These are phyloP conservation scores for Musa balbisiana DNA, from an alignment of 202 grass and related monocot genomes.

Conservation along the genomic window DNA sequence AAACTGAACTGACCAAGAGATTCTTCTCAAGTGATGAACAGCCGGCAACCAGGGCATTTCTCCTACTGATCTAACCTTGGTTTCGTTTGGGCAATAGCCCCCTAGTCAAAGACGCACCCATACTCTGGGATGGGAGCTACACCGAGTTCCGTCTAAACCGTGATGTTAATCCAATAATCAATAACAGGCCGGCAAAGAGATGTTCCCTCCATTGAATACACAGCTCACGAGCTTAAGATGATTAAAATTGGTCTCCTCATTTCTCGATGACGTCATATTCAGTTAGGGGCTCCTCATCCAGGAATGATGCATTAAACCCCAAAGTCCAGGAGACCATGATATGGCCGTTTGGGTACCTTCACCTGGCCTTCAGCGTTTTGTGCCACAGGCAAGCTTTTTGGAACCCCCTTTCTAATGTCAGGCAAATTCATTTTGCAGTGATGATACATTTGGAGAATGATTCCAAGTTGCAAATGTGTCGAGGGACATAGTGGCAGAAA, in stretches of 20 bases:
- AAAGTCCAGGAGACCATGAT: conserved; percentile 12
- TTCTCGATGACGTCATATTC: conserved; percentile 33
- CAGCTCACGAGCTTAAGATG: conserved; percentile 41
- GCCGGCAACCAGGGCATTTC: conserved; percentile 19
- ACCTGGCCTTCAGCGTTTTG: conserved; percentile 17
- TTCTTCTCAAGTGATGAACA: conserved; percentile 26
- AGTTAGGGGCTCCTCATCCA: conserved; percentile 67
- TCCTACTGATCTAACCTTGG: conserved; percentile 33
- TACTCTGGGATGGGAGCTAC: conserved; percentile 92
- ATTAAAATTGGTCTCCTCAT: conserved; percentile 12
- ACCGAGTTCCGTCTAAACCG: conserved; percentile 32
- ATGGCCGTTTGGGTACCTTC: conserved; percentile 32
- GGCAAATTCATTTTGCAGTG: conserved; percentile 21
- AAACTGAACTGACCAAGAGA: conserved; percentile 34
- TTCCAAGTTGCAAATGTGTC: conserved; percentile 15
- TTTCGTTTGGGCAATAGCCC: conserved; percentile 51
- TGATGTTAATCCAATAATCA: conserved; percentile 26
- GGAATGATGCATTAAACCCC: conserved; percentile 22
- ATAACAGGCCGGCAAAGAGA: conserved; percentile 20
- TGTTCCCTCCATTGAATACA: conserved; percentile 16
- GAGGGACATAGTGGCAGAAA: conserved; percentile 9
- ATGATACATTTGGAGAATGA: conserved; percentile 27
- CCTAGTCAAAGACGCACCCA: conserved; percentile 48
- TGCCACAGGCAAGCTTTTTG: conserved; percentile 41
- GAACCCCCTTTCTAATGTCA: conserved; percentile 50